Evolutionary conservation across 345 rosid species (phyloP), one percentile per base, ranked within the genome.

Genomic region (Lumnitzera littorea): DNA sequence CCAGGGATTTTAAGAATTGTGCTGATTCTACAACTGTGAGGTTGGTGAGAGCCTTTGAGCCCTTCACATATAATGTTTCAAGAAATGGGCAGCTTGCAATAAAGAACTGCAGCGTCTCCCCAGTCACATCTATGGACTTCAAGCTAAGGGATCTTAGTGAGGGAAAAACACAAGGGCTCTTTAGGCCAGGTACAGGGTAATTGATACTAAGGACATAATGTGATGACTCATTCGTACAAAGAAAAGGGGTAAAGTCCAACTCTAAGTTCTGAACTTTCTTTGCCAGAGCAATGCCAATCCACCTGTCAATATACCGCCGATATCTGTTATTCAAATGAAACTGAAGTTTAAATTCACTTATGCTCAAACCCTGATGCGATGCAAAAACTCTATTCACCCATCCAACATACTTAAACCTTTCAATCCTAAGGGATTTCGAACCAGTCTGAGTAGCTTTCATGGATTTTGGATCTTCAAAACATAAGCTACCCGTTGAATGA

Each of bases 251-350:
- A 24, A 56, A 64, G 62, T 29, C 52, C 24, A 50, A 48, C 57
- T 57, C 56, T 17, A 65, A 43, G 11, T 23, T 52, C 53, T 41
- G 49, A 62, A 51, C 65, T 62, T 57, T 62, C 57, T 62, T 62
- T 14, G 56, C 50, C 16, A 53, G 16, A 1, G 58, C 51, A 17
- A 15, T 24, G 6, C 13, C 49, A 0, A 62, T 50, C 65, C 65
- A 62, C 53, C 46, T 54, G 48, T 62, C 65, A 20, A 62, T 57
- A 53, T 62, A 51, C 27, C 65, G 41, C 14, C 48, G 13, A 0
- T 25, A 62, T 15, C 57, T n/a, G 20, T 62, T 62, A 41, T 62
- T 52, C 56, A 62, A 51, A 62, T 62, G 29, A 6, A 52, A 62
- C 20, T 41, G 24, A 15, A 24, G 50, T 49, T 36, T 62, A 41